These are phyloP conservation scores for Camellia japonica DNA, from an alignment of 148 eudicot genomes.

Conservation along the genomic window DNA sequence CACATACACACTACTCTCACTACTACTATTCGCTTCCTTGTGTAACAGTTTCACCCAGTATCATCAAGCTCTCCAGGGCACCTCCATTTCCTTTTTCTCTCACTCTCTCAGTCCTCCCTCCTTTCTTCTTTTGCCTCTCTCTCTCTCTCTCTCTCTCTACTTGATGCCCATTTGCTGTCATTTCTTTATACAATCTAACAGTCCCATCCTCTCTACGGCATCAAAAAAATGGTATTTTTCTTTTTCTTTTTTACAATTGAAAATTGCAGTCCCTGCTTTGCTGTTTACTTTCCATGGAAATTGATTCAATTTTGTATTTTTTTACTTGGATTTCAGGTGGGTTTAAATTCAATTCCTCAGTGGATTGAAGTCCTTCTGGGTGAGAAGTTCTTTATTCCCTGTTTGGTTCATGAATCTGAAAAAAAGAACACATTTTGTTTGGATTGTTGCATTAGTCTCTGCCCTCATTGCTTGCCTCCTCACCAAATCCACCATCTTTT, in stretches of 20 bases:
- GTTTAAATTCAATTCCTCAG: conserved; percentile 30
- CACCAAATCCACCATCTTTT: conserved; percentile 41
- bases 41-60: background rate
- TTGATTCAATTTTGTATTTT: background rate
- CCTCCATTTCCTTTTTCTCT: conserved; percentile 8
- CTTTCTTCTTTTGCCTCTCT: background rate
- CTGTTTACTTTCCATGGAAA: background rate
- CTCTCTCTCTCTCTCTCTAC: background rate
- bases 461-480: conserved; percentile 42
- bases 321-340: conserved; percentile 28
- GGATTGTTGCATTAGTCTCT: conserved; percentile 44
- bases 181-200: conserved; percentile 5
- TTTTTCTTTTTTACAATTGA: background rate
- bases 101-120: background rate
- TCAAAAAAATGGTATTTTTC: conserved; percentile 4
- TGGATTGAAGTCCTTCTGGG: conserved; percentile 39
- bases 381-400: conserved; percentile 48
- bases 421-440: conserved; percentile 52
- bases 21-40: background rate
- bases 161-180: background rate
- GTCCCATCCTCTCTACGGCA: background rate
- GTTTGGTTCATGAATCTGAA: conserved; percentile 33
- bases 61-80: background rate
- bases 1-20: background rate
- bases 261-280: background rate